Evolutionary conservation across 2,329 filamentous ascomycete genomes (phyloP).

Genomic region (Aureobasidium sp.): DNA sequence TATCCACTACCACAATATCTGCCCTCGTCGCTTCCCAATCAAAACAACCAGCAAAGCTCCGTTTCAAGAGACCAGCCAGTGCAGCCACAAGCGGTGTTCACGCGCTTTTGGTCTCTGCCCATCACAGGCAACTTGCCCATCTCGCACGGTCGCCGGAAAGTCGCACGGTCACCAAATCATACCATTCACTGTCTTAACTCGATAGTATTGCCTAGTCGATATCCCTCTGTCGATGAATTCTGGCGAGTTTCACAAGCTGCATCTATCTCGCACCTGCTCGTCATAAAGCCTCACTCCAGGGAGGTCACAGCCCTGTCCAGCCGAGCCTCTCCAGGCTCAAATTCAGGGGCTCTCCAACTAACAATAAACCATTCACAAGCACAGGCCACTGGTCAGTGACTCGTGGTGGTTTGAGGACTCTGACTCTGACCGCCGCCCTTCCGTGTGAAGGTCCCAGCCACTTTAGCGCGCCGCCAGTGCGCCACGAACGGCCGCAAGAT

Average conservation of each 20-base stretch:
- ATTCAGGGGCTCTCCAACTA: neutral
- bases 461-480: neutral
- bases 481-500: constrained; percentile 10
- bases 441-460: constrained; percentile 1
- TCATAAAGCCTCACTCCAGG: neutral
- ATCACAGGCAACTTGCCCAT: neutral
- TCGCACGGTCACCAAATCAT: neutral
- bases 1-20: neutral
- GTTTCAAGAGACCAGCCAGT: constrained; percentile 3
- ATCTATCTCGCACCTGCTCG: neutral
- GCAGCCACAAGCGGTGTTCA: neutral
- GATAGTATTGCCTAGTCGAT: neutral
- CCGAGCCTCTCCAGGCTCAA: neutral
- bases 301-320: neutral
- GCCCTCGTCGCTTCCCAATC: neutral
- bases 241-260: constrained; percentile 3
- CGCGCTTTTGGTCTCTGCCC: neutral
- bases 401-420: neutral
- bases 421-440: constrained; percentile 1
- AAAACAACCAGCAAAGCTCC: neutral
- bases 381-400: neutral
- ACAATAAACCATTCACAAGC: constrained; percentile 6
- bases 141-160: neutral
- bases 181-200: neutral
- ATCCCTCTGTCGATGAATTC: neutral